Percentiles rank a stretch among this genome's conserved stretches.
phyloP scores from a whole-genome alignment of 306 rosid species.

The Ceratonia siliqua region DNA sequence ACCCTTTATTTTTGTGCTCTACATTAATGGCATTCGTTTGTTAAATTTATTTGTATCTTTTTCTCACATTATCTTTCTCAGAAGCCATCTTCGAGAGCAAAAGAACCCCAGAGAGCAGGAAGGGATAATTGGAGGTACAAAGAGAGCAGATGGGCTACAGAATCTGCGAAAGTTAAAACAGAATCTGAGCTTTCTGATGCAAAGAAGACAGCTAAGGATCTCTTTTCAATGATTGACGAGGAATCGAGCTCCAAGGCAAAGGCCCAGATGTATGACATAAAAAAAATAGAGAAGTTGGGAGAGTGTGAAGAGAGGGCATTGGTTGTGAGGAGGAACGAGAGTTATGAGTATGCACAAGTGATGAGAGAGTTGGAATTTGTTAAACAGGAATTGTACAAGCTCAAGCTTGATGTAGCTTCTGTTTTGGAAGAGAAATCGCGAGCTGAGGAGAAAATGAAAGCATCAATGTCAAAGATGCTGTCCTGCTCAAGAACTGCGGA shows the following conservation, averaged over 20 bases:
- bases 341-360: slow-evolving; percentile 48
- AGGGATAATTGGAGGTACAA: slow-evolving; percentile 55
- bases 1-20: slow-evolving; percentile 7
- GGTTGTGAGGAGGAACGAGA: slow-evolving; percentile 35
- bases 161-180: slow-evolving; percentile 54
- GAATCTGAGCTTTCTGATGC: slow-evolving; percentile 59
- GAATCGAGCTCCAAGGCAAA: slow-evolving; percentile 46
- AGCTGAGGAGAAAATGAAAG: slow-evolving; percentile 57
- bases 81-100: slow-evolving; percentile 57
- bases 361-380: slow-evolving; percentile 68
- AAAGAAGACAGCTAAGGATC: slow-evolving; percentile 45
- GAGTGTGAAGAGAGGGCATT: slow-evolving; percentile 20
- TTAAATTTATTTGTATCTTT: background rate
- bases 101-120: slow-evolving; percentile 61
- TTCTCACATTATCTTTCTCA: slow-evolving; percentile 7
- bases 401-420: slow-evolving; percentile 74
- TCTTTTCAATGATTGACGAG: slow-evolving; percentile 50
- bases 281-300: slow-evolving; percentile 43
- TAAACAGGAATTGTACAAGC: slow-evolving; percentile 66
- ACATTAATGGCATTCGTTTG: background rate
- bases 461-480: slow-evolving; percentile 42
- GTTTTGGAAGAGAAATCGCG: slow-evolving; percentile 55
- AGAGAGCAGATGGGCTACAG: slow-evolving; percentile 53
- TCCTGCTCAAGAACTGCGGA: slow-evolving; percentile 45
- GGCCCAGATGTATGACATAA: slow-evolving; percentile 42